Conservation (phyloP, 2,329 filamentous ascomycete species). For the Fusarium torreyae region DNA sequence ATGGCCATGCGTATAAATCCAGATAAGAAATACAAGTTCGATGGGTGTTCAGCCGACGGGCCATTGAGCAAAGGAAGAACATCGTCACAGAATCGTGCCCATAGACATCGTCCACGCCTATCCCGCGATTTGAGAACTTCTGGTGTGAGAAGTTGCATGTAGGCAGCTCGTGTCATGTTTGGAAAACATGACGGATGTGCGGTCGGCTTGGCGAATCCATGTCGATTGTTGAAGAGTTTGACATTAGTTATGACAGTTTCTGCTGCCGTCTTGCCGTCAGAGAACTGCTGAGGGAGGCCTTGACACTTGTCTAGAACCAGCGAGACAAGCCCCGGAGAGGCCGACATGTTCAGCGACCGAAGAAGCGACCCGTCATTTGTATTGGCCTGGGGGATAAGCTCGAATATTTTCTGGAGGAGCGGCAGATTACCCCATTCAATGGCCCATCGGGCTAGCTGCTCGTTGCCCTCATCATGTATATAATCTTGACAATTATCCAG, state of each 20-base stretch:
- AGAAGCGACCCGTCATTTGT: slow-evolving; percentile 37
- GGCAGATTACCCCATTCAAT: slow-evolving; percentile 50
- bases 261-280: slow-evolving; percentile 44
- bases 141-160: slow-evolving; percentile 45
- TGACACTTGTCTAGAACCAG: slow-evolving; percentile 45
- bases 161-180: slow-evolving; percentile 24
- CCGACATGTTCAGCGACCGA: slow-evolving; percentile 49
- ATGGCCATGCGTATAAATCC: slow-evolving; percentile 34
- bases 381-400: slow-evolving; percentile 30
- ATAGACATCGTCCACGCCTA: slow-evolving; percentile 36
- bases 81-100: slow-evolving; percentile 48
- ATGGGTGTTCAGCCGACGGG: slow-evolving; percentile 14
- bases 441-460: slow-evolving; percentile 37
- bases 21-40: slow-evolving; percentile 31
- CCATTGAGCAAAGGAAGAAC: slow-evolving; percentile 32
- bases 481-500: slow-evolving; percentile 28
- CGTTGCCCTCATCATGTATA: slow-evolving; percentile 4
- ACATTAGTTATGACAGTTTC: slow-evolving; percentile 53
- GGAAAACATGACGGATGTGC: slow-evolving; percentile 47
- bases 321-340: slow-evolving; percentile 41
- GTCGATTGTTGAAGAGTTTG: slow-evolving; percentile 9
- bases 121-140: slow-evolving; percentile 45
- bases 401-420: slow-evolving; percentile 41
- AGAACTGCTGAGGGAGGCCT: slow-evolving; percentile 29
- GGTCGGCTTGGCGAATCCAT: slow-evolving; percentile 11